Conservation (phyloP, 179 eudicot genomes). For the Carnegiea gigantea region DNA sequence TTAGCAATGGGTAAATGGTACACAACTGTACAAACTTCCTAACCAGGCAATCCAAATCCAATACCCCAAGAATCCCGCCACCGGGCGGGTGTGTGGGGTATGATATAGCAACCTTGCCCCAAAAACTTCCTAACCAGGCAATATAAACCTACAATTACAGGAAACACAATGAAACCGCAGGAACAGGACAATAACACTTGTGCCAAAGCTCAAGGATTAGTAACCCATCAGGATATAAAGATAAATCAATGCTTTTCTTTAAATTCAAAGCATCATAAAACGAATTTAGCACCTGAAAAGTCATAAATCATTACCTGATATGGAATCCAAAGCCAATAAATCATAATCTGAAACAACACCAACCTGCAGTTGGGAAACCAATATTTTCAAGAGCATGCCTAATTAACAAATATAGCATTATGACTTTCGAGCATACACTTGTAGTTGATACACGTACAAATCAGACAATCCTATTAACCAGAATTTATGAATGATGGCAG, state of each 20-base stretch:
- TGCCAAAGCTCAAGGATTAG: background rate
- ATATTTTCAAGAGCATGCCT: conserved; percentile 7
- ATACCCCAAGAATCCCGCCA: too few species aligned
- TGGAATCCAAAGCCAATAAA: conserved; percentile 77
- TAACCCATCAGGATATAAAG: background rate
- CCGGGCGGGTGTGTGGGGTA: too few species aligned
- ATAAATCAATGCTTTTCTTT: background rate
- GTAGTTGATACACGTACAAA: background rate
- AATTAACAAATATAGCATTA: conserved; percentile 3
- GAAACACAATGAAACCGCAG: background rate
- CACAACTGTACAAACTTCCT: background rate
- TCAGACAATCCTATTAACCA: background rate
- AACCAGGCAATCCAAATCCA: background rate
- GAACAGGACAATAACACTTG: background rate
- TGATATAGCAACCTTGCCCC: too few species aligned
- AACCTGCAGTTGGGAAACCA: conserved; percentile 53
- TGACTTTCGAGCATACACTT: background rate
- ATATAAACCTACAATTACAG: background rate
- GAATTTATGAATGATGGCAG: background rate
- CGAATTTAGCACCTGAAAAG: conserved; percentile 1
- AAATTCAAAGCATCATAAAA: background rate
- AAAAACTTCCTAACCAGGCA: background rate
- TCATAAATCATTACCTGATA: conserved; percentile 56
- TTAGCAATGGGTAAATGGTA: background rate
- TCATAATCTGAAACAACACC: conserved; percentile 96